Conservation (phyloP, 164 flowering plant species). For the Tinospora cordifolia region DNA sequence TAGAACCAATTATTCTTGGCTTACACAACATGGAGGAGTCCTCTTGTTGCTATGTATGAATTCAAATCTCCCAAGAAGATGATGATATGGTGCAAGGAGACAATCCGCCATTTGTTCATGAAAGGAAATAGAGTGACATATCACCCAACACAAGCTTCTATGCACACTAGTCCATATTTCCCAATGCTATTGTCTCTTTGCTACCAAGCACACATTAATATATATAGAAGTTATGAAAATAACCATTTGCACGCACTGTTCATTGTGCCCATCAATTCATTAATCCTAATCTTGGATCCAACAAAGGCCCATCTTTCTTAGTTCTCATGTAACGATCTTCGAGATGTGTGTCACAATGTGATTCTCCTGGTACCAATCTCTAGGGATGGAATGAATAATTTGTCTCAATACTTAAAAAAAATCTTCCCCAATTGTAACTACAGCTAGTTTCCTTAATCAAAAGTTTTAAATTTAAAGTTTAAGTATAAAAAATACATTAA, state of each 20-base stretch:
- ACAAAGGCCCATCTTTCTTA: neutral
- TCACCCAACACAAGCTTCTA: conserved; percentile 19
- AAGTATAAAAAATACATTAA: no score
- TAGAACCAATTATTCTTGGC: conserved; percentile 20
- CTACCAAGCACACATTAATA: conserved; percentile 16
- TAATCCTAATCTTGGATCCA: neutral
- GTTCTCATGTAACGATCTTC: neutral
- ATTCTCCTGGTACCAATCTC: no score
- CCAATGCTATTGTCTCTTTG: conserved; percentile 36
- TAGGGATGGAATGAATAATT: no score
- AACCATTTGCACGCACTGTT: conserved; percentile 10
- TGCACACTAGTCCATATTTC: conserved; percentile 8
- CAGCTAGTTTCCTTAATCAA: no score
- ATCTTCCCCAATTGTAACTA: no score
- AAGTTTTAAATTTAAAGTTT: no score
- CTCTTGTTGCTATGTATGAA: conserved; percentile 21
- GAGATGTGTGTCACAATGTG: neutral
- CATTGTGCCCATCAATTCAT: conserved; percentile 1
- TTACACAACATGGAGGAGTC: conserved; percentile 40
- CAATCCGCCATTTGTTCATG: conserved; percentile 18
- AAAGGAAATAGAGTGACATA: conserved; percentile 17
- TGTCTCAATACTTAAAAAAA: no score
- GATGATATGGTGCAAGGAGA: conserved; percentile 17
- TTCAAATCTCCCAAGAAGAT: conserved; percentile 4
- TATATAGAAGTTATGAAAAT: no score